Base-by-base conservation (phyloP, 768 basidiomycete genomes). In the Stropharia rugosoannulata region DNA sequence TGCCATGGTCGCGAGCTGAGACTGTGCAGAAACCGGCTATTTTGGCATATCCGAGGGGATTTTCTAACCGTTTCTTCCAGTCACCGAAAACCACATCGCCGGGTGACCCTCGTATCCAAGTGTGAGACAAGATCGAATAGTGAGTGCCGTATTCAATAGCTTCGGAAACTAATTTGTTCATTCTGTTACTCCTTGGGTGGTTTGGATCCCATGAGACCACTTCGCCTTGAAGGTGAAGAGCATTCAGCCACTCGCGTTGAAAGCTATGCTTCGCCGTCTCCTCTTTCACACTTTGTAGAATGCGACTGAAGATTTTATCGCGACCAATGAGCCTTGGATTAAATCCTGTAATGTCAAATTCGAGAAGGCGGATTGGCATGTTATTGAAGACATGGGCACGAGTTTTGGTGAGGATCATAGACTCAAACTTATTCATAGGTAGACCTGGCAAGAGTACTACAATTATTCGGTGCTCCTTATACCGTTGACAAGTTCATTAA, bases 51-150 rank as follows among this genome's bases (percentile, higher is more conserved):
- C 60, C 60, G 11, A 42, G 45, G 5, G 22, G n/a, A 39, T 37
- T 22, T 12, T 40, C 32, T 9, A 9, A 29, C 7, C 49, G 19
- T 27, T 35, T 15, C 5, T 44, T 38, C 54, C 49, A 55, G 39
- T 59, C 49, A 8, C 38, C 18, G 46, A 44, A 54, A 25, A 49
- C 51, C 11, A 58, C 43, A 40, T 61, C 60, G 11, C 36, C 49
- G n/a, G 47, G 47, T 15, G 38, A 15, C 41, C 38, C n/a, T 47
- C 53, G 38, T 16, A 57, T 42, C 60, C 60, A 61, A 5, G 60
- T 61, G 35, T 58, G 60, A 0, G 60, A 61, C 5, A 61, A 46
- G 51, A 58, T 58, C 4, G 60, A 56, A 38, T 61, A 61, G 29
- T 25, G 36, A 11, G 51, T 40, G 19, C 44, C 29, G 10, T 58